phyloP scores from a whole-genome alignment of 2,329 filamentous ascomycete genomes.

The Epichloe amarillans region DNA sequence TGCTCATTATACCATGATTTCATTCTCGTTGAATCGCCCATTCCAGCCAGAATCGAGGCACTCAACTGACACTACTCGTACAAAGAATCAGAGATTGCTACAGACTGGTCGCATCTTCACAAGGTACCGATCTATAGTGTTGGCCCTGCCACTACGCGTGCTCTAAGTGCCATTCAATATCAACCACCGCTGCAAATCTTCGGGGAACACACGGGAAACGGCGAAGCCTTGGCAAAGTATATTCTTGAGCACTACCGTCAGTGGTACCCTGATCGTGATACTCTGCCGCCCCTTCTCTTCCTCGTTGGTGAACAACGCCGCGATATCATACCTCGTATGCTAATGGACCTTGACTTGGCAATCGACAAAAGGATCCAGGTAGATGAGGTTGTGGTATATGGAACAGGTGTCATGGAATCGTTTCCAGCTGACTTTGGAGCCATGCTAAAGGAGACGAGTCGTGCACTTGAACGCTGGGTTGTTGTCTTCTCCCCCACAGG shows the following conservation, averaged over 20 bases:
- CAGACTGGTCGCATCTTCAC: slow-evolving; percentile 33
- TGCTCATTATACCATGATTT: background rate
- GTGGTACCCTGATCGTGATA: slow-evolving; percentile 29
- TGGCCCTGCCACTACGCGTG: slow-evolving; percentile 66
- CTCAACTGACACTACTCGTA: background rate
- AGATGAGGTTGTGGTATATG: slow-evolving; percentile 73
- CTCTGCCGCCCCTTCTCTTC: slow-evolving; percentile 61
- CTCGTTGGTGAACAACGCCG: slow-evolving; percentile 80
- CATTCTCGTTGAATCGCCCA: background rate
- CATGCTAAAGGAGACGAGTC: slow-evolving; percentile 32
- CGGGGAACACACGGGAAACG: slow-evolving; percentile 74
- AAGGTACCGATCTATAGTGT: slow-evolving; percentile 60
- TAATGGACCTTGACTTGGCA: slow-evolving; percentile 46
- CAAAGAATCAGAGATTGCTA: background rate
- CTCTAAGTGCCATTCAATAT: slow-evolving; percentile 44
- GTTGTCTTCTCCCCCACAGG: slow-evolving; percentile 61
- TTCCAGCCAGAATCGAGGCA: background rate
- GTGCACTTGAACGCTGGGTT: slow-evolving; percentile 46
- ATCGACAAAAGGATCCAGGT: slow-evolving; percentile 45
- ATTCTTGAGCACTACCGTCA: slow-evolving; percentile 66
- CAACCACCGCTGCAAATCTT: slow-evolving; percentile 47
- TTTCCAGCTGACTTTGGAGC: slow-evolving; percentile 56
- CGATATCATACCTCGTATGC: slow-evolving; percentile 75
- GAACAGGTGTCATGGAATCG: slow-evolving; percentile 67
- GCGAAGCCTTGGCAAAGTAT: slow-evolving; percentile 61